These are phyloP conservation scores for Globisporangium acanthophoron DNA, from an alignment of 352 stramenopile genomes.

Conservation along the genomic window DNA sequence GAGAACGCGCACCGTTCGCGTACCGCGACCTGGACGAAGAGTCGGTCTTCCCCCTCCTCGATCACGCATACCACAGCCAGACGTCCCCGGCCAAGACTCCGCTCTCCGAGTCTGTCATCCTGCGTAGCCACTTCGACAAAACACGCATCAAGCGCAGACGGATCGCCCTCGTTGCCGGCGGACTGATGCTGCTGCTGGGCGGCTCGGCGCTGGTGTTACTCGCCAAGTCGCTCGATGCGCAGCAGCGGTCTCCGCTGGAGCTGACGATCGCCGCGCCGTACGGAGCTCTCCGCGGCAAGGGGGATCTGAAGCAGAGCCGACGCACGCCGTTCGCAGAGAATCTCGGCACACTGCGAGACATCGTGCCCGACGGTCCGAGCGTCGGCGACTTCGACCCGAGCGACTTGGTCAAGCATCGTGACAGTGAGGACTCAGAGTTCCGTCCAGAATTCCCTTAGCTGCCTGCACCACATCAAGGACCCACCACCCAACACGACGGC, in stretches of 20 bases:
- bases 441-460: not conserved
- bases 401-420: not conserved
- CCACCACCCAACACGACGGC: not conserved
- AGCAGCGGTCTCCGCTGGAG: conserved; percentile 7
- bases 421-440: not conserved
- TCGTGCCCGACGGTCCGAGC: not conserved
- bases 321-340: conserved; percentile 1
- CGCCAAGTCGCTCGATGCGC: conserved; percentile 1
- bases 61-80: conserved; percentile 13
- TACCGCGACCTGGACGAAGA: conserved; percentile 16
- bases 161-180: not conserved
- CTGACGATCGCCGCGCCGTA: conserved; percentile 12
- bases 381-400: conserved; percentile 11
- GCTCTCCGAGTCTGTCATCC: conserved; percentile 11
- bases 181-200: conserved; percentile 6
- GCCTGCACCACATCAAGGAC: no score
- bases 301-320: conserved; percentile 8
- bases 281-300: conserved; percentile 10
- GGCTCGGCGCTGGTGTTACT: conserved; percentile 3
- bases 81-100: conserved; percentile 7
- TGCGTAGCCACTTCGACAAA: conserved; percentile 14
- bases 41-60: conserved; percentile 7
- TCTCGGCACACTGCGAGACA: not conserved
- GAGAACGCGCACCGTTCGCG: conserved; percentile 10
- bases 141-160: conserved; percentile 1